Base-by-base conservation (phyloP, 345 rosid genomes). In the Eucalyptus cloeziana region DNA sequence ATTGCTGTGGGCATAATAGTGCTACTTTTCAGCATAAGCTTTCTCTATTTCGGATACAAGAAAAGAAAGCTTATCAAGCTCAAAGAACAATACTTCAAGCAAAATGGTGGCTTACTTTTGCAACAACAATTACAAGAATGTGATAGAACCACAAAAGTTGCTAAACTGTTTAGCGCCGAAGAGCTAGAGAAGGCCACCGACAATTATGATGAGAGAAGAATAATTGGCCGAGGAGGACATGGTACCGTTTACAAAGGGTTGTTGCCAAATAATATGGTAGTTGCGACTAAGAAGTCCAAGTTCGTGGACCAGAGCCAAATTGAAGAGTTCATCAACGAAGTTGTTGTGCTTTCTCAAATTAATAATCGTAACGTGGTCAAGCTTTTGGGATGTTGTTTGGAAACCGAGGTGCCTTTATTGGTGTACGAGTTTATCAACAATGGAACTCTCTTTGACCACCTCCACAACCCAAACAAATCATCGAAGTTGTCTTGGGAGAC, bases 381-480 rank as follows among this genome's bases (percentile, higher is more conserved):
- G 30, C 91, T 94, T 44, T 45, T 94, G 51, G 94, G 94, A 24
- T 93, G 95, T 27, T 92, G 94, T 45, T 88, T 94, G 11, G 96
- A 94, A 89, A 94, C 93, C 1, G 88, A 87, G 17, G 94, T 93
- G 40, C 96, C 94, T 4, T 56, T 93, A 64, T 62, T 94, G 37
- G 94, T 93, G 14, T 93, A 92, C 31, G 94, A 92, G 86, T 91
- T 90, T 51, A 52, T 94, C 14, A 10, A 88, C 50, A 94, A 94
- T 14, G 91, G 94, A 33, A 94, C 94, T 58, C 93, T 93, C 8
- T 89, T 88, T 49, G 89, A 91, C 15, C 93, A 93, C 88, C 47
- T 94, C 12, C 94, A 94, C 21, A 86, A 90, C 9, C 45, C 56
- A 12, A 52, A 49, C 87, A 87, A 62, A 2, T 86, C 64, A 33